phyloP scores from a whole-genome alignment of 2,329 filamentous ascomycete genomes.

The Trichoderma koningii region DNA sequence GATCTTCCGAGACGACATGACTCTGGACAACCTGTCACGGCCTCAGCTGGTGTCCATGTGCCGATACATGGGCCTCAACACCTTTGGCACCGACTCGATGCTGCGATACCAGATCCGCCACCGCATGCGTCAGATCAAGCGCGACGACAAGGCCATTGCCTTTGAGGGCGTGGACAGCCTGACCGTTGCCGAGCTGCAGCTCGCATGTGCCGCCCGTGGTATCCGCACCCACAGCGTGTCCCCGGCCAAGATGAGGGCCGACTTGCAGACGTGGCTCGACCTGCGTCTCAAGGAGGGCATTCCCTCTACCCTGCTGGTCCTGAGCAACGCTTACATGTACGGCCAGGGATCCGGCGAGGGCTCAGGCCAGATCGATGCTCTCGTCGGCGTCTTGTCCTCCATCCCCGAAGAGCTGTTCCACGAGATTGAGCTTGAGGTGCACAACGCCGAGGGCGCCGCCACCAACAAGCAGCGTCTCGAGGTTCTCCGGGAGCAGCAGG shows the following conservation, averaged over 20 bases:
- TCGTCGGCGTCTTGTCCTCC: slow-evolving; percentile 87
- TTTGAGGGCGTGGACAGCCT: slow-evolving; percentile 92
- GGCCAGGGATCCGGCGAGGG: slow-evolving; percentile 86
- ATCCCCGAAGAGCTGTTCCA: slow-evolving; percentile 99
- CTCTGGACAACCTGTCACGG: slow-evolving; percentile 92
- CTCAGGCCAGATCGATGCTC: slow-evolving; percentile 85
- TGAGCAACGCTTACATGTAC: slow-evolving; percentile 98
- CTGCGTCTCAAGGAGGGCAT: slow-evolving; percentile 90
- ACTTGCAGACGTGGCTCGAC: slow-evolving; percentile 92
- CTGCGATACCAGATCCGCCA: slow-evolving; percentile 95
- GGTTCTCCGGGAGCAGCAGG: slow-evolving; percentile 97
- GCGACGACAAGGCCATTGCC: slow-evolving; percentile 90
- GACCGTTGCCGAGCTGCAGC: slow-evolving; percentile 90
- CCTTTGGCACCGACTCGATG: slow-evolving; percentile 97
- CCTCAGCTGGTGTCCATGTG: slow-evolving; percentile 97
- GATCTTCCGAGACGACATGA: slow-evolving; percentile 97
- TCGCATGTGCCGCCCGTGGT: slow-evolving; percentile 86
- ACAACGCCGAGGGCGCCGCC: slow-evolving; percentile 92
- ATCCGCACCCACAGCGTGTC: slow-evolving; percentile 91
- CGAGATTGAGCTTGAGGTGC: slow-evolving; percentile 97
- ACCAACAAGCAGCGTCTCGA: slow-evolving; percentile 99
- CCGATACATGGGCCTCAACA: slow-evolving; percentile 96
- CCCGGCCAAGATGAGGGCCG: slow-evolving; percentile 81
- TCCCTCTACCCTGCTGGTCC: slow-evolving; percentile 91
- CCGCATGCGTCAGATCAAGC: slow-evolving; percentile 98